These are phyloP conservation scores for Trichophyton benhamiae DNA, from an alignment of 2,329 filamentous ascomycete species.

Conservation along the genomic window DNA sequence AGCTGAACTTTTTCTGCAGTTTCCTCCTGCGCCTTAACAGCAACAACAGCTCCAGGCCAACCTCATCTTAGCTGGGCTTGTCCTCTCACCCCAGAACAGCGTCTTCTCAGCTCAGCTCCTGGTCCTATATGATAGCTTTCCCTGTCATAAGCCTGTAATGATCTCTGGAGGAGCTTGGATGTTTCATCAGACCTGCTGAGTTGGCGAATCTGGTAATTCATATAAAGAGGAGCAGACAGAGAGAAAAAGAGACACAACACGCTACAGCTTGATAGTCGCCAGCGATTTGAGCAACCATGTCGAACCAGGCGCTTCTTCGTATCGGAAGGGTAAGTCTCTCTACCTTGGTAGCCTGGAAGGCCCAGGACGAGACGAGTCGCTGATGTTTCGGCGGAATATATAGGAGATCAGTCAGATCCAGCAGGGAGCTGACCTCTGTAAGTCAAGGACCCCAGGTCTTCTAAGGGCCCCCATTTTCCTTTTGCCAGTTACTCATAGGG, in stretches of 20 bases:
- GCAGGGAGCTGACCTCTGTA: slow-evolving; percentile 71
- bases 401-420: slow-evolving; percentile 81
- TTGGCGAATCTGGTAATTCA: background rate
- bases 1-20: background rate
- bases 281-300: slow-evolving; percentile 39
- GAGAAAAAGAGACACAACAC: background rate
- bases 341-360: background rate
- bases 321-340: slow-evolving; percentile 58
- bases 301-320: slow-evolving; percentile 76
- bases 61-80: background rate
- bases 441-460: slow-evolving; percentile 22
- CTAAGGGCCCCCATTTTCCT: background rate
- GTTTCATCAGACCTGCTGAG: background rate
- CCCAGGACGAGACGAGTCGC: slow-evolving; percentile 3
- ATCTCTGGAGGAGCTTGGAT: background rate
- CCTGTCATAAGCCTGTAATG: background rate
- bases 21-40: background rate
- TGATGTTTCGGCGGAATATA: slow-evolving; percentile 13
- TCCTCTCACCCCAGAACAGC: background rate
- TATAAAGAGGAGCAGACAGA: too few species aligned
- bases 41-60: background rate
- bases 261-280: background rate
- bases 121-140: background rate
- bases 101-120: background rate
- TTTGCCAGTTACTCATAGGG: slow-evolving; percentile 8